These are phyloP conservation scores for Rhododendron ferrugineum DNA, from an alignment of 148 eudicot genomes.

Conservation along the genomic window DNA sequence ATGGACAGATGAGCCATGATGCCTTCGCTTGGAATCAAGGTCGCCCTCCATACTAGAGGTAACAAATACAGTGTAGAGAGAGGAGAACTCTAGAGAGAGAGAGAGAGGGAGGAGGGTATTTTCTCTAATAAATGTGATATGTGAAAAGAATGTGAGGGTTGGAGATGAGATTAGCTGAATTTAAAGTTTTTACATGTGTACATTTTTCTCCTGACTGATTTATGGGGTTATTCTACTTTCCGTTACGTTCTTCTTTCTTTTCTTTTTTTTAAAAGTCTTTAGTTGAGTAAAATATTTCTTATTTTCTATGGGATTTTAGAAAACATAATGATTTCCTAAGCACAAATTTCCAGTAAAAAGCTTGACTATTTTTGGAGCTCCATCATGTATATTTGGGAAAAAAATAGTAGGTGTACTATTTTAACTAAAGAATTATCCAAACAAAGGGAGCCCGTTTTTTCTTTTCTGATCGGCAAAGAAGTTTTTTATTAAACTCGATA, in stretches of 20 bases:
- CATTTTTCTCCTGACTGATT: neutral
- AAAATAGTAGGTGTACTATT: neutral
- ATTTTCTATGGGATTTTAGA: neutral
- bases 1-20: conserved; percentile 35
- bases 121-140: neutral
- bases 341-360: neutral
- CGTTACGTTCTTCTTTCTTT: neutral
- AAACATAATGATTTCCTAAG: neutral
- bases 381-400: neutral
- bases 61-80: neutral
- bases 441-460: no score
- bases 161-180: neutral
- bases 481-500: no score
- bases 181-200: conserved; percentile 7
- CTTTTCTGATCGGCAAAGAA: no score
- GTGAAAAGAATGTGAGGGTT: neutral
- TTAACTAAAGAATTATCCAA: neutral
- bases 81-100: neutral
- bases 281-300: neutral
- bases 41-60: conserved; percentile 30
- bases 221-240: neutral
- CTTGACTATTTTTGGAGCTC: neutral
- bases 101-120: neutral
- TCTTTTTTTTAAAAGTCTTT: neutral
- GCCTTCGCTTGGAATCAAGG: conserved; percentile 33